Percentiles rank a stretch among this genome's conserved stretches.
phyloP scores from a whole-genome alignment of 768 basidiomycete species.

The Collybia sordida region DNA sequence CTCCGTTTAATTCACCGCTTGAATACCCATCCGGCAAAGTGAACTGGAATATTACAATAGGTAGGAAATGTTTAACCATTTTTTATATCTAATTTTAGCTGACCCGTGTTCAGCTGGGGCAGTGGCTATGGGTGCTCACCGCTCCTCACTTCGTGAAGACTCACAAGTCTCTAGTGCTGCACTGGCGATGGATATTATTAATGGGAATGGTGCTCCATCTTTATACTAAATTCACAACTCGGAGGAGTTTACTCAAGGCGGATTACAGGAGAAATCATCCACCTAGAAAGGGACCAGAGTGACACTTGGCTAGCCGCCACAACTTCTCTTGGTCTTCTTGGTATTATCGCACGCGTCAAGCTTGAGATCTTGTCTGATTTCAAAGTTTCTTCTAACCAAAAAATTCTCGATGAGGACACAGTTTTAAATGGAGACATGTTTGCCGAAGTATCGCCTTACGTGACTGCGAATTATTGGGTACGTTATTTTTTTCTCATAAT shows the following conservation, averaged over 20 bases:
- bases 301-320: conserved; percentile 38
- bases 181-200: conserved; percentile 33
- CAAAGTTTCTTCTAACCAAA: conserved; percentile 36
- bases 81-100: neutral
- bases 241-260: neutral
- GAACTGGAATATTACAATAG: conserved; percentile 39
- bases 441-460: conserved; percentile 31
- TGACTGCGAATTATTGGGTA: conserved; percentile 40
- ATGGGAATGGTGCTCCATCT: conserved; percentile 26
- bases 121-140: conserved; percentile 38
- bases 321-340: conserved; percentile 36
- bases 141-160: conserved; percentile 37
- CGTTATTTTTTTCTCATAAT: neutral
- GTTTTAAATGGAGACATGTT: conserved; percentile 33
- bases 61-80: conserved; percentile 10
- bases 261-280: conserved; percentile 29
- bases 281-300: conserved; percentile 27
- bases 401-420: conserved; percentile 27
- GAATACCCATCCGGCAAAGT: conserved; percentile 17
- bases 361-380: conserved; percentile 30
- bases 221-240: neutral
- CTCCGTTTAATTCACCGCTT: neutral
- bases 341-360: conserved; percentile 32
- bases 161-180: conserved; percentile 35
- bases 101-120: conserved; percentile 25